phyloP scores from a whole-genome alignment of 2,329 filamentous ascomycete genomes.

The Fusarium newnesense region DNA sequence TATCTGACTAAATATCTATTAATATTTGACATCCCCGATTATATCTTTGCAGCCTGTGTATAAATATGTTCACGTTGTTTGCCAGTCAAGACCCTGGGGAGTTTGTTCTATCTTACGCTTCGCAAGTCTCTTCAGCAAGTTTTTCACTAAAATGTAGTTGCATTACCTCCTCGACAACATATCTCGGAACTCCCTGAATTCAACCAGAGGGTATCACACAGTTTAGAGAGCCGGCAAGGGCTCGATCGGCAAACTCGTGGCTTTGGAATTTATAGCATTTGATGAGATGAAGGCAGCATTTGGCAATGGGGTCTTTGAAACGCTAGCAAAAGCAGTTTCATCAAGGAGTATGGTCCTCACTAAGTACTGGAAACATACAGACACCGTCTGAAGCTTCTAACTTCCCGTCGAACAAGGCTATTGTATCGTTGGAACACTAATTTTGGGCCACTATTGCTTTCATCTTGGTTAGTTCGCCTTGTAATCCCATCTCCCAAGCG shows the following conservation, averaged over 20 bases:
- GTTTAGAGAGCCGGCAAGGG: neutral
- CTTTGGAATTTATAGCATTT: neutral
- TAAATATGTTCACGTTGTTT: neutral
- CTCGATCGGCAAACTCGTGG: neutral
- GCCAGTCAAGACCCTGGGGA: neutral
- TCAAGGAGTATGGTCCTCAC: neutral
- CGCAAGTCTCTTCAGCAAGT: neutral
- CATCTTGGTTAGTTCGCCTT: neutral
- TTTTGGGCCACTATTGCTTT: neutral
- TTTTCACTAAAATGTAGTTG: neutral
- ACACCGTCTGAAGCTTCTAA: neutral
- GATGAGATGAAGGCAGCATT: neutral
- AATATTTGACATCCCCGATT: neutral
- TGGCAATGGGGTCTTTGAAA: neutral
- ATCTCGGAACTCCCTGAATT: neutral
- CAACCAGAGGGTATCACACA: no score
- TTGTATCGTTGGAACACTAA: neutral
- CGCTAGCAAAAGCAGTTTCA: neutral
- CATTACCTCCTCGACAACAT: neutral
- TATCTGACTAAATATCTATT: neutral
- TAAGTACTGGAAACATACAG: neutral
- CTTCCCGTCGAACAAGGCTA: neutral
- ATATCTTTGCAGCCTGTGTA: neutral
- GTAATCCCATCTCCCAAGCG: neutral
- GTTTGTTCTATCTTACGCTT: neutral